Evolutionary conservation across 2,329 filamentous ascomycete species (phyloP).

Genomic region (Fusarium zealandicum): DNA sequence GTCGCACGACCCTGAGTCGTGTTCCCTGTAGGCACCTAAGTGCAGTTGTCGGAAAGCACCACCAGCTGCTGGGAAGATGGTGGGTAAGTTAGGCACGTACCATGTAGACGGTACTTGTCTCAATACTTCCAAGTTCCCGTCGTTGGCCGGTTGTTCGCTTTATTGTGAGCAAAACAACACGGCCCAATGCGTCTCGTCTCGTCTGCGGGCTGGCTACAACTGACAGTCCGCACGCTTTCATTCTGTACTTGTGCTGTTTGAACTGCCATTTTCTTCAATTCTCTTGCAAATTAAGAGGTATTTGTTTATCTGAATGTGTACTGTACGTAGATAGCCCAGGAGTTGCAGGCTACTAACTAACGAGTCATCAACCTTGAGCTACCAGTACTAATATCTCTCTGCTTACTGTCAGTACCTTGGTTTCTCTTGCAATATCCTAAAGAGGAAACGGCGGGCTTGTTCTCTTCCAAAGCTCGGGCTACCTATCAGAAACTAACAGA

Average conservation of each 20-base stretch:
- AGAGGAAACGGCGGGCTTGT: constrained; percentile 12
- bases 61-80: neutral
- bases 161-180: neutral
- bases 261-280: constrained; percentile 4
- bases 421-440: constrained; percentile 21
- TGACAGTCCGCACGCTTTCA: neutral
- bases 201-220: neutral
- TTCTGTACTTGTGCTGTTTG: too few species aligned
- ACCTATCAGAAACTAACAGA: neutral
- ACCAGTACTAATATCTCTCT: neutral
- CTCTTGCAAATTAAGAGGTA: neutral
- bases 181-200: neutral
- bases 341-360: neutral
- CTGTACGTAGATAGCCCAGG: neutral
- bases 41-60: constrained; percentile 4
- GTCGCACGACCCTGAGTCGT: constrained; percentile 37
- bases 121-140: neutral
- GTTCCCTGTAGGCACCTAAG: constrained; percentile 29
- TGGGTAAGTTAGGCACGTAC: neutral
- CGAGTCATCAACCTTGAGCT: constrained; percentile 25
- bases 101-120: constrained; percentile 1
- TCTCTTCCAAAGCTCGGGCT: neutral
- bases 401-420: constrained; percentile 3
- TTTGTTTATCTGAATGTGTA: too few species aligned
- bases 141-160: neutral